Evolutionary conservation across 106 monocot genomes (phyloP).

Genomic region (Ottelia alismoides): DNA sequence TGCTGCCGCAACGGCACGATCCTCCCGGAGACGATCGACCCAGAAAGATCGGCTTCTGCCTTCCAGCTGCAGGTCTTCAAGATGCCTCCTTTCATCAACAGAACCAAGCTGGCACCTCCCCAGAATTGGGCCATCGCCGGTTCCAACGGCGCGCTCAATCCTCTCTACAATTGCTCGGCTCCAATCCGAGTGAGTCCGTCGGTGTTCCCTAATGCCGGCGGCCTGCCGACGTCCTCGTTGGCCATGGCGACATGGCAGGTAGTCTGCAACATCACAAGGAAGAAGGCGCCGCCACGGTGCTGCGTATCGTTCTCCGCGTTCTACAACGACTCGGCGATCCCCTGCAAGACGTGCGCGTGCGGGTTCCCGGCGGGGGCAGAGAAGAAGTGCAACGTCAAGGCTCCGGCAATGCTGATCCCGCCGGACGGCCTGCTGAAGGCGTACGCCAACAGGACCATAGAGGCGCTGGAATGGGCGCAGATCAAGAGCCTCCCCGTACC

Average conservation of each 20-base stretch:
- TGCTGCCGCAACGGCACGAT: conserved; percentile 95
- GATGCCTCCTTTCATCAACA: conserved; percentile 89
- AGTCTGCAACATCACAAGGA: conserved; percentile 24
- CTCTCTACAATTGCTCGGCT: conserved; percentile 49
- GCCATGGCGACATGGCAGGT: conserved; percentile 46
- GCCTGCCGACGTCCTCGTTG: conserved; percentile 28
- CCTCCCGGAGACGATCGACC: conserved; percentile 60
- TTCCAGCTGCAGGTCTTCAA: conserved; percentile 91
- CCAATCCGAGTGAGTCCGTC: conserved; percentile 59
- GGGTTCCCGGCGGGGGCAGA: not conserved
- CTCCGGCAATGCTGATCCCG: conserved; percentile 20
- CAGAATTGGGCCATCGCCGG: conserved; percentile 55
- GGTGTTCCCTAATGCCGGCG: conserved; percentile 44
- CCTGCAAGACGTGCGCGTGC: conserved; percentile 28
- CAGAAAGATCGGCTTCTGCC: conserved; percentile 38
- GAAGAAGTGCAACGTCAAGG: conserved; percentile 6
- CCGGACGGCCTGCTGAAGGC: conserved; percentile 19
- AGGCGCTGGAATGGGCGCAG: conserved; percentile 14
- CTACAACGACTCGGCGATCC: conserved; percentile 20
- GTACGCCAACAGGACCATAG: conserved; percentile 15
- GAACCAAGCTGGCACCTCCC: conserved; percentile 54
- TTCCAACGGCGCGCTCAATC: conserved; percentile 35
- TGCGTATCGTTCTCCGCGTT: conserved; percentile 26
- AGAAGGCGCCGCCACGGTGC: not conserved
- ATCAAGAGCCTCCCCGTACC: conserved; percentile 12